Evolutionary conservation across 495 filamentous ascomycete genomes (phyloP), one percentile per base, ranked within the genome.

Genomic region (Trichoderma asperelloides): DNA sequence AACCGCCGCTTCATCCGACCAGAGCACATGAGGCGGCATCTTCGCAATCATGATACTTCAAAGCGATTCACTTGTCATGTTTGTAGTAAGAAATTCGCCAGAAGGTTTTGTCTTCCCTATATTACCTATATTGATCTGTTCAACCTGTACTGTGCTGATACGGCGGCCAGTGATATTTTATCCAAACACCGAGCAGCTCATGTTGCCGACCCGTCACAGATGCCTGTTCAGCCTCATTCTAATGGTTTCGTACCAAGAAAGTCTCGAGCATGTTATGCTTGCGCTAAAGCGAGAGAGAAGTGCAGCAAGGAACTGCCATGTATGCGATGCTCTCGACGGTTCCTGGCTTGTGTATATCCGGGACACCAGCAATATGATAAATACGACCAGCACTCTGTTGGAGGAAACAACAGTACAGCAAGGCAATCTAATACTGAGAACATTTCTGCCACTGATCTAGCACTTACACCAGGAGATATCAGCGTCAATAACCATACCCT

Each of bases 21-120:
- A 21, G 89, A 91, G 71, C 88, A 91, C 75, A 73, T 91, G 51
- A 91, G 89, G 74, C 81, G 89, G 39, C 88, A 91, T 75, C 79
- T 89, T 68, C 82, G 88, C 49, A 88, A 87, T 62, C 89, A 91
- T 71, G 87, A 86, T 1, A 88, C 87, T 68, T 87, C 88, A 72
- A 88, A 88, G 70, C 86, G 85, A 0, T 90, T 90, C 70, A 83
- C 86, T 69, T 91, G 89, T 70, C 76, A 81, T 11, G 81, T 86
- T 69, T 91, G 89, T 73, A 81, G 82, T 28, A 85, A 89, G 64
- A 83, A 88, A 67, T 91, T 91, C 72, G 87, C 87, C 23, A 78
- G 80, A 73, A 85, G 79, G 80, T 85, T 70, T 75, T 71, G 51
- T 64, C 66, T 60, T 18, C 25, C 27, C 23, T 45, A 47, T 47